Evolutionary conservation across 2,329 filamentous ascomycete genomes (phyloP), one percentile per base, ranked within the genome.

Genomic region (Madurella fahalii): DNA sequence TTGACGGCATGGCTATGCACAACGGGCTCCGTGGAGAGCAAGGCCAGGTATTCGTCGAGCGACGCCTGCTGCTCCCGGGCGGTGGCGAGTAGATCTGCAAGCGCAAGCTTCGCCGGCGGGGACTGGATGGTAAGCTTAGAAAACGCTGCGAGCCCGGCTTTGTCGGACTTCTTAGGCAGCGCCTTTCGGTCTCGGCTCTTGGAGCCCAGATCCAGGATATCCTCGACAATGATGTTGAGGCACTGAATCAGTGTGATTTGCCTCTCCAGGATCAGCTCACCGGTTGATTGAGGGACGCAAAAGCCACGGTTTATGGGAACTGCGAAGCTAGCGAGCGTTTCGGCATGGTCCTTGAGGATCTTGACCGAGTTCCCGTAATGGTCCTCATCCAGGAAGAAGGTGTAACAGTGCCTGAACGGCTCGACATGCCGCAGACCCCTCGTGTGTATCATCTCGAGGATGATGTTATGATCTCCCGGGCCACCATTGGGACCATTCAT

Each of bases 191-290:
- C 57, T 25, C 67, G 67, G 1, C 61, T 64, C 2, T 63, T 63
- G 0, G 72, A 73, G 3, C 68, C 71, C 39, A 64, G 56, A 0
- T 75, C 67, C 1, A 79, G 64, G 31, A 79, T 72, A 40, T 73
- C 68, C 1, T 74, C 71, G 4, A 78, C 62, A 1, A 75, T 59
- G n/a, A 74, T 66, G 52, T 71, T 73, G 31, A 78, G 71, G 5
- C 15, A 11, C 46, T 72, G 69, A 0, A 77, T 40, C 0, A 76
- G 42, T 4, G 58, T 62, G 1, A 60, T 40, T 52, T 78, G 75
- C 56, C 76, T 68, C 40, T 59, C 31, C 1, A 79, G 54, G 12
- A 80, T 64, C 1, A 77, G 61, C 34, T 70, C 63, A 12, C 71
- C 71, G 0, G 54, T 57, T 0, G 62, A 53, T 16, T 65, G 62